Evolutionary conservation across 2,329 filamentous ascomycete genomes (phyloP).

Genomic region (Thelonectria olida): DNA sequence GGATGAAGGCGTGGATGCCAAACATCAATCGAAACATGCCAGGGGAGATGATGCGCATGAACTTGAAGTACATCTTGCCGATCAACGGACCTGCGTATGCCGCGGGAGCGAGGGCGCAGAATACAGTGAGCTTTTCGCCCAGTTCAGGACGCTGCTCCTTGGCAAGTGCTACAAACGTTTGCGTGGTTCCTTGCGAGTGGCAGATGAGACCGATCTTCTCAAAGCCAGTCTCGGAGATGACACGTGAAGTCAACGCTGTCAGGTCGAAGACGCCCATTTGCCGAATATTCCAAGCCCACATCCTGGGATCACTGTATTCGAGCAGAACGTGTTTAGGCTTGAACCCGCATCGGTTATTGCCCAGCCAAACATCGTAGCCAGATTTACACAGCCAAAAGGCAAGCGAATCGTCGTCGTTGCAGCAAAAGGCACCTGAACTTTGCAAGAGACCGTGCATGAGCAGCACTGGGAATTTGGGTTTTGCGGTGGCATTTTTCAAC

Average conservation of each 20-base stretch:
- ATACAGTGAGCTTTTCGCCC: constrained; percentile 83
- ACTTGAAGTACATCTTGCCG: constrained; percentile 88
- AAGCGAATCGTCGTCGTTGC: constrained; percentile 87
- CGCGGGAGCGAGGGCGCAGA: constrained; percentile 90
- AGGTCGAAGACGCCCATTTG: constrained; percentile 94
- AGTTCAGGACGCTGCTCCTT: constrained; percentile 90
- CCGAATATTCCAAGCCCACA: constrained; percentile 97
- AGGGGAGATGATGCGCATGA: constrained; percentile 84
- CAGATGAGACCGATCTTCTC: constrained; percentile 83
- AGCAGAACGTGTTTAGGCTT: constrained; percentile 78
- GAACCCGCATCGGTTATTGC: constrained; percentile 92
- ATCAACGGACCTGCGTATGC: constrained; percentile 90
- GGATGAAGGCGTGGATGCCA: constrained; percentile 93
- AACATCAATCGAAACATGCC: constrained; percentile 82
- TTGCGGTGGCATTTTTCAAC: constrained; percentile 48
- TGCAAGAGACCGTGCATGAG: constrained; percentile 91
- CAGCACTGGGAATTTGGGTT: constrained; percentile 79
- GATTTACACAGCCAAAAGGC: constrained; percentile 93
- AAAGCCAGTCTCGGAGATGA: constrained; percentile 85
- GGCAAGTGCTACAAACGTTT: constrained; percentile 86
- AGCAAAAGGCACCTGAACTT: constrained; percentile 87
- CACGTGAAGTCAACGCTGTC: constrained; percentile 80
- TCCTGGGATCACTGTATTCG: constrained; percentile 79
- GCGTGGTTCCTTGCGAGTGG: constrained; percentile 91
- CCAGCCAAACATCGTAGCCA: constrained; percentile 94